Evolutionary conservation across 116 monocot genomes (phyloP).

Genomic region (Posidonia oceanica): DNA sequence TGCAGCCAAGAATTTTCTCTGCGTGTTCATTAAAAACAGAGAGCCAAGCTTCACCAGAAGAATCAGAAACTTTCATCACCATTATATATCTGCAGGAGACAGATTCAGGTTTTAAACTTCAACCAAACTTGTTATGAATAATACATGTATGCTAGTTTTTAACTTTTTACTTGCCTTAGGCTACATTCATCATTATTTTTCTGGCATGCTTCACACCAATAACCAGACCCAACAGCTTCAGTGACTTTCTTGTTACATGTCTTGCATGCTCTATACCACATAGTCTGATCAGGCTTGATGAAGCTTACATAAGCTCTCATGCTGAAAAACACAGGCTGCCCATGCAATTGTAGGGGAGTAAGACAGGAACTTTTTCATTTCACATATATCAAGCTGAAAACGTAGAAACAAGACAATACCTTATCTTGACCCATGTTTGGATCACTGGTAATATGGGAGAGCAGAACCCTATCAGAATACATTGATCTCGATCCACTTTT

Average conservation of each 20-base stretch:
- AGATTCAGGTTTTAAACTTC: neutral
- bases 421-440: constrained; percentile 80
- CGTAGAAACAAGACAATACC: constrained; percentile 18
- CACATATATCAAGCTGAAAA: neutral
- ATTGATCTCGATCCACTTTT: constrained; percentile 52
- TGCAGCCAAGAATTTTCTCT: constrained; percentile 88
- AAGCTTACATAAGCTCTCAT: constrained; percentile 59
- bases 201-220: constrained; percentile 95
- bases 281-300: constrained; percentile 84
- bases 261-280: constrained; percentile 98
- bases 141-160: neutral
- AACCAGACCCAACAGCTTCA: constrained; percentile 84
- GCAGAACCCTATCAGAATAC: constrained; percentile 74
- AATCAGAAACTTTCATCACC: constrained; percentile 75
- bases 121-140: neutral
- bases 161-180: constrained; percentile 37
- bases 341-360: neutral
- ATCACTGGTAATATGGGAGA: constrained; percentile 71
- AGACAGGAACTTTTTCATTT: no score
- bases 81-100: constrained; percentile 55
- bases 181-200: constrained; percentile 80
- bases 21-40: constrained; percentile 92
- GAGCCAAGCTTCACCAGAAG: constrained; percentile 83
- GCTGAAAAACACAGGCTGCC: constrained; percentile 83
- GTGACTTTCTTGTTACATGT: constrained; percentile 98